Base-by-base conservation (phyloP, 1,139 yeast species). In the Tardiomyces digboiensis region DNA sequence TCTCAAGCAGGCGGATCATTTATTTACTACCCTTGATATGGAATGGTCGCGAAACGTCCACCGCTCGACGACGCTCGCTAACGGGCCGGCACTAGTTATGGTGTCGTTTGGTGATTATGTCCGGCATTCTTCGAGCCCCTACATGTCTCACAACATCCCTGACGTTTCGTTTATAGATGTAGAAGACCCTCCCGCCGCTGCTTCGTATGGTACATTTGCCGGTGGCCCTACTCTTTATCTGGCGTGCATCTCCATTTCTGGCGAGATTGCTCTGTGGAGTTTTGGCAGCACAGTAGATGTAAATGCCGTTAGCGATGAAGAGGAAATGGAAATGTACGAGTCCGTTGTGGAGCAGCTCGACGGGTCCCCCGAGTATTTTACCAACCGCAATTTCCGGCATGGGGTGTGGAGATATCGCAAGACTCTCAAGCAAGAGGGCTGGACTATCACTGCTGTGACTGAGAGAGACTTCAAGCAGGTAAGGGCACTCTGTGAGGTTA, bases 141-240 rank as follows among this genome's bases (percentile, higher is more conserved):
- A 65, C 40, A 49, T 81, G 14, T 56, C 70, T 10, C 82, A 78
- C 52, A 81, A 82, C 53, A 69, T 82, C 13, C 87, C 88, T 0
- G 77, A 72, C 45, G 74, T 78, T 1, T 62, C 72, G 21, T 68
- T 78, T 44, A 51, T 74, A 2, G 53, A 52, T 5, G 58, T 59
- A 21, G 52, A 52, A 1, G 52, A 44, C 3, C 49, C 43, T 1
- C 46, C 45, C 12, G 53, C 52, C 13, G 46, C 52, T 2, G 19
- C 13, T 4, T n/a, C 19, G 19, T 20, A 33, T 20, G 33, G 33
- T 3, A n/a, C 12, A 5, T 26, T 26, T 26, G 33, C 33, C 33
- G 33, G 33, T 16, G 33, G 33, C 12, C 33, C 8, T 4, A 16
- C 14, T 4, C 48, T 52, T 10, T 51, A 51, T 43, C 43, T 58